These are phyloP conservation scores for Aureobasidium pullulans DNA, from an alignment of 2,329 filamentous ascomycete species.

Conservation along the genomic window DNA sequence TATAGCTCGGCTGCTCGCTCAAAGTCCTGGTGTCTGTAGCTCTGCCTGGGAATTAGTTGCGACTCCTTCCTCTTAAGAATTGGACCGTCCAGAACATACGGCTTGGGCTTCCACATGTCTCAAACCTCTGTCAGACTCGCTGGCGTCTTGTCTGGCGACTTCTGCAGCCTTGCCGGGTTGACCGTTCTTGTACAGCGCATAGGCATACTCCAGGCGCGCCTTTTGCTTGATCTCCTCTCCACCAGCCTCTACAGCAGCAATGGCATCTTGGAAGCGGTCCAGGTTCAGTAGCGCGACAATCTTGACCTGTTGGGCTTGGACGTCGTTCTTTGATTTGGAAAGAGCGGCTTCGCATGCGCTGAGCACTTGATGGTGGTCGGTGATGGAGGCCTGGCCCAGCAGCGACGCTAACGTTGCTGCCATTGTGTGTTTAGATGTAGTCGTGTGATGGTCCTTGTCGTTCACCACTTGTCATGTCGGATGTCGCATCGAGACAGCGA, in stretches of 20 bases:
- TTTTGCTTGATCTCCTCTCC: slow-evolving; percentile 53
- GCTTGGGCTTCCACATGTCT: slow-evolving; percentile 57
- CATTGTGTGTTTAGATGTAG: neutral
- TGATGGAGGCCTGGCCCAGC: slow-evolving; percentile 50
- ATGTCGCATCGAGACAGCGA: neutral
- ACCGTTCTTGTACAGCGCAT: slow-evolving; percentile 77
- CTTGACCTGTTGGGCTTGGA: slow-evolving; percentile 59
- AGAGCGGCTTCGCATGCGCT: slow-evolving; percentile 52
- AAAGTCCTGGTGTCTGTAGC: slow-evolving; percentile 71
- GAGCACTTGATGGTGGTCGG: slow-evolving; percentile 69
- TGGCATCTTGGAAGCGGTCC: slow-evolving; percentile 72
- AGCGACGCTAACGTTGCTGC: slow-evolving; percentile 41
- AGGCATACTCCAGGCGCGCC: slow-evolving; percentile 64
- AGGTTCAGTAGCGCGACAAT: slow-evolving; percentile 71
- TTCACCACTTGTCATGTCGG: neutral
- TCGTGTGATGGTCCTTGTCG: neutral
- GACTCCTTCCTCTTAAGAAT: neutral
- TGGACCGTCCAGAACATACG: slow-evolving; percentile 30
- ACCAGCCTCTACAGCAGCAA: slow-evolving; percentile 59
- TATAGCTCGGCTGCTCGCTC: slow-evolving; percentile 59
- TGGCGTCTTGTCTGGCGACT: slow-evolving; percentile 32
- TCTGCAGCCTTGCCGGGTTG: slow-evolving; percentile 57
- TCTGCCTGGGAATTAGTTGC: slow-evolving; percentile 24
- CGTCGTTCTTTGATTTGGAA: slow-evolving; percentile 51
- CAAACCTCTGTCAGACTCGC: slow-evolving; percentile 40